phyloP scores from a whole-genome alignment of 768 basidiomycete species.

The Psilocybe subaeruginosa region DNA sequence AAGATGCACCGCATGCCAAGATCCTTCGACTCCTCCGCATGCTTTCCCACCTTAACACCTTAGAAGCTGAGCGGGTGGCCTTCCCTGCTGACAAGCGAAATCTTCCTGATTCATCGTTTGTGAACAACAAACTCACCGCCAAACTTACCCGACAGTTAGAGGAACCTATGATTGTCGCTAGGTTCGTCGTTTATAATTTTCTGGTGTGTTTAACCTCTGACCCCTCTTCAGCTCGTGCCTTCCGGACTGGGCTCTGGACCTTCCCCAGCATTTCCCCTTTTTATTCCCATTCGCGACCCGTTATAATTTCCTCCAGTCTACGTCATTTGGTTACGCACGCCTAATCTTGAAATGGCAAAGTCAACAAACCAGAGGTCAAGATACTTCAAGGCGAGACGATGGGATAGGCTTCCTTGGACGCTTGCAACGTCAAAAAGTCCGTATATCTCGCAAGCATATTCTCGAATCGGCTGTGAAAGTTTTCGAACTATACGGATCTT shows the following conservation, averaged over 20 bases:
- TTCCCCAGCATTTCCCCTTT: slow-evolving; percentile 97
- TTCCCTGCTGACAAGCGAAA: slow-evolving; percentile 55
- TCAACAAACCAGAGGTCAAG: slow-evolving; percentile 79
- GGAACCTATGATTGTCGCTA: slow-evolving; percentile 98
- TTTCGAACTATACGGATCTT: slow-evolving; percentile 94
- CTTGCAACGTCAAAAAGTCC: slow-evolving; percentile 93
- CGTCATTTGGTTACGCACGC: slow-evolving; percentile 96
- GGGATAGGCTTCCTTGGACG: slow-evolving; percentile 92
- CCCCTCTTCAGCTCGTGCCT: slow-evolving; percentile 74
- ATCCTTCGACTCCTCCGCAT: slow-evolving; percentile 90
- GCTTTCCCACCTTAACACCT: slow-evolving; percentile 78
- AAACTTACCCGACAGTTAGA: slow-evolving; percentile 97
- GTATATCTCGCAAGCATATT: slow-evolving; percentile 93
- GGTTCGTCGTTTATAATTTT: slow-evolving; percentile 49
- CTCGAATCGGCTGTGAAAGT: slow-evolving; percentile 96
- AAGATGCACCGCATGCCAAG: slow-evolving; percentile 85
- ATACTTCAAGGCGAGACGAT: slow-evolving; percentile 83
- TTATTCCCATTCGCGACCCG: slow-evolving; percentile 98
- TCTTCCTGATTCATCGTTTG: slow-evolving; percentile 82
- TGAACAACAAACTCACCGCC: slow-evolving; percentile 97
- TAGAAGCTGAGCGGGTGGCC: slow-evolving; percentile 64
- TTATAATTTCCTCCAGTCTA: slow-evolving; percentile 96
- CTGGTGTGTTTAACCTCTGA: neutral
- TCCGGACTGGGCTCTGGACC: slow-evolving; percentile 96
- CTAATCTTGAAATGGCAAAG: slow-evolving; percentile 95